These are phyloP conservation scores for Neofusicoccum ribis DNA, from an alignment of 2,329 filamentous ascomycete species.

Conservation along the genomic window DNA sequence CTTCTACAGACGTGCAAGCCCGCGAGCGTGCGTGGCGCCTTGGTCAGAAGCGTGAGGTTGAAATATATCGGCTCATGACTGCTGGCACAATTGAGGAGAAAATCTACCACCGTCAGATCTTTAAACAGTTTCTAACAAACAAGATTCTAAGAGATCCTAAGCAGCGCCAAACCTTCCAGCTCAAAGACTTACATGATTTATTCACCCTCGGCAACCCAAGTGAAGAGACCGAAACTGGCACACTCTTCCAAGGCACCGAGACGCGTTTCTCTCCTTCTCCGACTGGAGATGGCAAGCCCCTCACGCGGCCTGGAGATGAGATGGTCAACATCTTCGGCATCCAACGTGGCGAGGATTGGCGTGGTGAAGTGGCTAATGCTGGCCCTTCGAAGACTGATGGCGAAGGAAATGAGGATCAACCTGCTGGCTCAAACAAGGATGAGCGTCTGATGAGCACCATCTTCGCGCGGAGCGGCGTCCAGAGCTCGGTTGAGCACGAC, in stretches of 20 bases:
- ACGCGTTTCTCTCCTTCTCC: slow-evolving; percentile 11
- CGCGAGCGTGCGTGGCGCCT: slow-evolving; percentile 94
- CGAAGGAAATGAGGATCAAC: slow-evolving; percentile 8
- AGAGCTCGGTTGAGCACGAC: slow-evolving; percentile 92
- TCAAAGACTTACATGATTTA: slow-evolving; percentile 87
- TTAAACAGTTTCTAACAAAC: slow-evolving; percentile 96
- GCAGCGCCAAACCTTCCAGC: slow-evolving; percentile 85
- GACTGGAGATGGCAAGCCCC: slow-evolving; percentile 14
- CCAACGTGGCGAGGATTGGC: slow-evolving; percentile 46
- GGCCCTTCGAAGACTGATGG: slow-evolving; percentile 25
- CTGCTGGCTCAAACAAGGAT: slow-evolving; percentile 30
- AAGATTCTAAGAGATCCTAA: slow-evolving; percentile 95
- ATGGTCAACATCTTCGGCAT: slow-evolving; percentile 42
- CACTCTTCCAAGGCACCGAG: slow-evolving; percentile 84
- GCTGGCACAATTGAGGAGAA: slow-evolving; percentile 98
- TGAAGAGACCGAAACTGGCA: slow-evolving; percentile 77
- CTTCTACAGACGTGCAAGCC: slow-evolving; percentile 92
- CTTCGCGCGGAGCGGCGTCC: slow-evolving; percentile 81
- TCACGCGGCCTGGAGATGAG: neutral
- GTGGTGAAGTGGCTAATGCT: slow-evolving; percentile 20
- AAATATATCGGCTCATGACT: slow-evolving; percentile 97
- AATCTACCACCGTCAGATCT: slow-evolving; percentile 97
- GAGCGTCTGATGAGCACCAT: slow-evolving; percentile 84
- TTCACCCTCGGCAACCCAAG: slow-evolving; percentile 71
- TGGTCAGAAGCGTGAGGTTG: slow-evolving; percentile 91